A percentile compares a stretch with the other conserved stretches of the same genome.
phyloP scores from a whole-genome alignment of 1,139 yeast species.

The Yamadazyma diddensiae region DNA sequence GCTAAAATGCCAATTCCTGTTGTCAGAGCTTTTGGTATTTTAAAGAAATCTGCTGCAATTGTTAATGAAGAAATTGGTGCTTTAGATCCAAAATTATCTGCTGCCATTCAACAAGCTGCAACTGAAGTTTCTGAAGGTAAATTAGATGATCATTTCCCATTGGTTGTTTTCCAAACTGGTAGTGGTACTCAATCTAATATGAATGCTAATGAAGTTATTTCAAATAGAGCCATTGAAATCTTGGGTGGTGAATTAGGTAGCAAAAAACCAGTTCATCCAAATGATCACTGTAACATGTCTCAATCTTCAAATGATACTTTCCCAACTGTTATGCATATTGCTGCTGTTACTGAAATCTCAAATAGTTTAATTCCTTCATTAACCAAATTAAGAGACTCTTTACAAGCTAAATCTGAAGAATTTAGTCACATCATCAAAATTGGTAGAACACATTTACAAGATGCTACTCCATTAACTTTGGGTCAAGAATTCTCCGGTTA shows the following conservation, averaged over 20 bases:
- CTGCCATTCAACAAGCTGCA: slow-evolving; percentile 90
- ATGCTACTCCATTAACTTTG: slow-evolving; percentile 95
- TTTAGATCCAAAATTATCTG: slow-evolving; percentile 77
- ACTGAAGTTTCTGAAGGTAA: slow-evolving; percentile 92
- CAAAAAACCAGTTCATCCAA: slow-evolving; percentile 93
- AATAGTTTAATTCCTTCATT: slow-evolving; percentile 75
- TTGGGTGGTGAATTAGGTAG: slow-evolving; percentile 91
- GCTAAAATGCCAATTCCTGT: slow-evolving; percentile 92
- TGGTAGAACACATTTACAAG: slow-evolving; percentile 98
- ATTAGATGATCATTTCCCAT: slow-evolving; percentile 90
- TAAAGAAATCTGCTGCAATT: slow-evolving; percentile 92
- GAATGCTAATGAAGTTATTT: slow-evolving; percentile 98
- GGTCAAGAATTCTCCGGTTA: slow-evolving; percentile 99
- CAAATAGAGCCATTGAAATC: slow-evolving; percentile 95
- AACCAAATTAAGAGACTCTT: slow-evolving; percentile 69
- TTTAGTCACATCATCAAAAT: slow-evolving; percentile 88
- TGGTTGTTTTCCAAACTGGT: slow-evolving; percentile 98
- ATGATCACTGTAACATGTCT: slow-evolving; percentile 97
- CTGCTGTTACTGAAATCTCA: slow-evolving; percentile 89
- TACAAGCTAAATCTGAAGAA: slow-evolving; percentile 75
- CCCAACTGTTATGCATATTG: slow-evolving; percentile 99
- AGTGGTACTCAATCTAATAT: slow-evolving; percentile 98
- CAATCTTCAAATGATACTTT: slow-evolving; percentile 97
- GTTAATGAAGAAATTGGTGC: slow-evolving; percentile 81
- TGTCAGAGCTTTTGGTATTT: slow-evolving; percentile 85